Evolutionary conservation across 2,329 filamentous ascomycete genomes (phyloP).

Genomic region (Ilyonectria sp.): DNA sequence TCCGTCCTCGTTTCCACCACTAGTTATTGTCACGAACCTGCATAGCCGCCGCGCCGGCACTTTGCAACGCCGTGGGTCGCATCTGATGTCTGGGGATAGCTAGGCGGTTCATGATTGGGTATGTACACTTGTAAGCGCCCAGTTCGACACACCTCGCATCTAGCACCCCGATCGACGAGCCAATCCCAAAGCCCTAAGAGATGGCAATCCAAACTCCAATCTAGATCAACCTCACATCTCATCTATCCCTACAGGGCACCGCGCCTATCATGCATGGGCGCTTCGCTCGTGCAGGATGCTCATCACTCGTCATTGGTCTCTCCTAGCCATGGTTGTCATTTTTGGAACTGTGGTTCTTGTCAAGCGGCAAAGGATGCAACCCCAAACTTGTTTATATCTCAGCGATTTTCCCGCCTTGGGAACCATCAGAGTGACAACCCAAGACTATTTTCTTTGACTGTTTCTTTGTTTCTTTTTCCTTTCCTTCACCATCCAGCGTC

Average conservation of each 20-base stretch:
- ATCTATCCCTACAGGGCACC: slow-evolving; percentile 18
- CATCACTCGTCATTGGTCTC: slow-evolving; percentile 35
- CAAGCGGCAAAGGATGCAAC: slow-evolving; percentile 34
- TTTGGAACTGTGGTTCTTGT: slow-evolving; percentile 31
- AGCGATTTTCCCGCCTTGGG: slow-evolving; percentile 17
- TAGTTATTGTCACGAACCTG: slow-evolving; percentile 19
- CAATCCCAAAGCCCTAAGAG: slow-evolving; percentile 36
- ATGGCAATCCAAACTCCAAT: slow-evolving; percentile 34
- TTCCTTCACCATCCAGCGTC: slow-evolving; percentile 16
- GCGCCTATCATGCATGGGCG: slow-evolving; percentile 49
- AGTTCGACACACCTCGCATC: slow-evolving; percentile 29
- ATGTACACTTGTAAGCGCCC: slow-evolving; percentile 40
- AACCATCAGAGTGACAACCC: slow-evolving; percentile 11
- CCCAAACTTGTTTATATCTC: slow-evolving; percentile 41
- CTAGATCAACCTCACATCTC: slow-evolving; percentile 31
- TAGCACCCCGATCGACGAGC: slow-evolving; percentile 23
- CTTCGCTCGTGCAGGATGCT: slow-evolving; percentile 27
- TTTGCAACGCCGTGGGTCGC: slow-evolving; percentile 34
- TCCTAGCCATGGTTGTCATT: slow-evolving; percentile 24
- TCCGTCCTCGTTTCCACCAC: slow-evolving; percentile 23
- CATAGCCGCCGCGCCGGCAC: slow-evolving; percentile 42
- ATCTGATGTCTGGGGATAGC: slow-evolving; percentile 23
- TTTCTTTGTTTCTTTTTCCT: slow-evolving; percentile 20
- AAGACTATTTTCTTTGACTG: slow-evolving; percentile 18
- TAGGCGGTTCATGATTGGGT: slow-evolving; percentile 37